Evolutionary conservation across 2,329 filamentous ascomycete genomes (phyloP), one percentile per base, ranked within the genome.

Genomic region (Stenocarpella maydis): DNA sequence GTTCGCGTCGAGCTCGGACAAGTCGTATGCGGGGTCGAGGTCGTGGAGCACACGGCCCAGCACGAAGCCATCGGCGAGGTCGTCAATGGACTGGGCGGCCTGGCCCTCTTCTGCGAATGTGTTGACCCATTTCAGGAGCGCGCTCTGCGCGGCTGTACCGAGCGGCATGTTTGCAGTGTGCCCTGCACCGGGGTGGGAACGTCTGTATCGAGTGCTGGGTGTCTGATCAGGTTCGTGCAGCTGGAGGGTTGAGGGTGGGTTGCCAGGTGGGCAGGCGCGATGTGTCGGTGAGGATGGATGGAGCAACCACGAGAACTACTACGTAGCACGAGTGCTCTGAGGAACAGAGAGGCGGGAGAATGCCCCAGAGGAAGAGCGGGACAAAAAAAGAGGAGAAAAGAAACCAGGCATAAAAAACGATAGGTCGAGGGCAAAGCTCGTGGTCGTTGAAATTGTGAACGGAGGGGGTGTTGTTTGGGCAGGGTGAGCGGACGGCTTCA

Each of bases 1-100:
- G 70, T 78, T 83, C 55, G 82, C 80, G 68, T 87, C 83, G 67
- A 90, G 84, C 71, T 87, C 82, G 0, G 82, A 80, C 37, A 84
- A 82, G 75, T 87, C 84, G 75, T 89, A 91, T 70, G 84, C 80
- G 41, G 83, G 76, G 73, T 90, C 87, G 58, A 91, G 79, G 74
- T 89, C 85, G 76, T 86, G 83, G 70, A 90, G 84, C 55, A 89
- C 83, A 72, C 86, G 79, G 49, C 84, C 86, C 72, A 89, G 84
- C 39, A 86, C 77, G 69, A 84, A 78, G 66, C 87, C 87, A 72
- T 89, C 87, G 75, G 81, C 79, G 54, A 87, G 81, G 65, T 86
- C 82, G 64, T 84, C 81, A 63, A 87, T 79, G n/a, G 82, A 84
- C 72, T 83, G 83, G 75, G 83, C 83, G 71, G 81, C 79, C 45